phyloP scores from a whole-genome alignment of 1,284 basidiomycete species.

The Rhodofomes roseus region DNA sequence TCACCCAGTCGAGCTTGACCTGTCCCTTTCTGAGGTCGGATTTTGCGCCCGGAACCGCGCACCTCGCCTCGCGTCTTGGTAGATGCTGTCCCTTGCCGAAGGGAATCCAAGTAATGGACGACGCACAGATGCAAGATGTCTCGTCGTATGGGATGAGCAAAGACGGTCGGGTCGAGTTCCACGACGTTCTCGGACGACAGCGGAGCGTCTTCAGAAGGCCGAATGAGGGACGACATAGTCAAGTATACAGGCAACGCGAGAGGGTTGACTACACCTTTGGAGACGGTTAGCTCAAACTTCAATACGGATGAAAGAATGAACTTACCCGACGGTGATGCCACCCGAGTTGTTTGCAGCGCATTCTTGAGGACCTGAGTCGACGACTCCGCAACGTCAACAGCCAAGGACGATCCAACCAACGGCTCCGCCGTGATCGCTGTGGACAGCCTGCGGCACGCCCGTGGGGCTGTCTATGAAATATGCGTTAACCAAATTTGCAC shows the following conservation, averaged over 20 bases:
- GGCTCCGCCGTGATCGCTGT: slow-evolving; percentile 9
- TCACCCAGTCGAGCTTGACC: slow-evolving; percentile 91
- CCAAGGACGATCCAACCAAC: neutral
- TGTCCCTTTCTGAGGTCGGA: slow-evolving; percentile 89
- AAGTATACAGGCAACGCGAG: slow-evolving; percentile 52
- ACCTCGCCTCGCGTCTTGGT: slow-evolving; percentile 94
- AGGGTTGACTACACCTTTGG: slow-evolving; percentile 33
- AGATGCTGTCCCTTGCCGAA: slow-evolving; percentile 86
- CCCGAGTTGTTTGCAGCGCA: neutral
- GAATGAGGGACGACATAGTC: slow-evolving; percentile 54
- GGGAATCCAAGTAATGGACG: slow-evolving; percentile 83
- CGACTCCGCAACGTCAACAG: slow-evolving; percentile 2
- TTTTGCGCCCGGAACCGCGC: slow-evolving; percentile 83
- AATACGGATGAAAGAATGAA: neutral
- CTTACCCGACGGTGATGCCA: neutral
- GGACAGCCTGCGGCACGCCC: slow-evolving; percentile 14
- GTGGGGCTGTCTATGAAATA: slow-evolving; percentile 4
- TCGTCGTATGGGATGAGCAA: slow-evolving; percentile 81
- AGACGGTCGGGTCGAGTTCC: slow-evolving; percentile 79
- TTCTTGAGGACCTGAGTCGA: neutral
- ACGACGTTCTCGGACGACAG: slow-evolving; percentile 51
- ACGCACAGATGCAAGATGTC: slow-evolving; percentile 95
- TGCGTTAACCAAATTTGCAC: neutral
- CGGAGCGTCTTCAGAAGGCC: slow-evolving; percentile 35
- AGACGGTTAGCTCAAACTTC: neutral